phyloP scores from a whole-genome alignment of 2,329 filamentous ascomycete species.

The Eutypella sp. region DNA sequence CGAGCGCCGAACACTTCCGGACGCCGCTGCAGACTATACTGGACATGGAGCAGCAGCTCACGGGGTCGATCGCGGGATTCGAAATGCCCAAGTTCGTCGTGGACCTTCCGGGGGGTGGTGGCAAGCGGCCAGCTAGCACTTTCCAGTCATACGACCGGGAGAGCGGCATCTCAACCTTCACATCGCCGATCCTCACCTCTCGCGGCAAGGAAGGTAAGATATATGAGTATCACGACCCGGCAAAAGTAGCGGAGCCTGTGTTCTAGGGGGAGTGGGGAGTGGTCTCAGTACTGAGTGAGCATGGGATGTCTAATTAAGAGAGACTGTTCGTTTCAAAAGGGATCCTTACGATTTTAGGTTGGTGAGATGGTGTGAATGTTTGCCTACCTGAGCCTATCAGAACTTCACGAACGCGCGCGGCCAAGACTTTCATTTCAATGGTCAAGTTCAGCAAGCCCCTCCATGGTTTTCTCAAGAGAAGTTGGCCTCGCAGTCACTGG shows the following conservation, averaged over 20 bases:
- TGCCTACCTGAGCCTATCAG: too few relatives aligned
- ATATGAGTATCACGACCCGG: conserved; percentile 56
- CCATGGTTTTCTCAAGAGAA: too few relatives aligned
- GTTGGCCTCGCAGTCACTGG: too few relatives aligned
- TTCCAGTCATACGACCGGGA: conserved; percentile 47
- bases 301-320: conserved; percentile 3
- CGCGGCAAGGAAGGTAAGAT: conserved; percentile 38
- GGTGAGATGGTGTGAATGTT: too few relatives aligned
- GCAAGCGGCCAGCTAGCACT: conserved; percentile 54
- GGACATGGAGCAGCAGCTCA: conserved; percentile 51
- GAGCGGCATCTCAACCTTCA: conserved; percentile 50
- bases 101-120: conserved; percentile 58
- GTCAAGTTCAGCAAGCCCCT: too few relatives aligned
- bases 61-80: conserved; percentile 58
- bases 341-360: too few relatives aligned
- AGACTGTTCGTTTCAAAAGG: too few relatives aligned
- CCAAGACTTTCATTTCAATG: too few relatives aligned
- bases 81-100: conserved; percentile 59
- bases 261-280: too few relatives aligned
- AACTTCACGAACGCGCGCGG: too few relatives aligned
- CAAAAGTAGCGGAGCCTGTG: conserved; percentile 18
- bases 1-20: conserved; percentile 55
- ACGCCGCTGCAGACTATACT: conserved; percentile 56
- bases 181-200: conserved; percentile 48
- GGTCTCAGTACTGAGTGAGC: not conserved